Evolutionary conservation across 495 filamentous ascomycete genomes (phyloP).

Genomic region (Tuber melanosporum): DNA sequence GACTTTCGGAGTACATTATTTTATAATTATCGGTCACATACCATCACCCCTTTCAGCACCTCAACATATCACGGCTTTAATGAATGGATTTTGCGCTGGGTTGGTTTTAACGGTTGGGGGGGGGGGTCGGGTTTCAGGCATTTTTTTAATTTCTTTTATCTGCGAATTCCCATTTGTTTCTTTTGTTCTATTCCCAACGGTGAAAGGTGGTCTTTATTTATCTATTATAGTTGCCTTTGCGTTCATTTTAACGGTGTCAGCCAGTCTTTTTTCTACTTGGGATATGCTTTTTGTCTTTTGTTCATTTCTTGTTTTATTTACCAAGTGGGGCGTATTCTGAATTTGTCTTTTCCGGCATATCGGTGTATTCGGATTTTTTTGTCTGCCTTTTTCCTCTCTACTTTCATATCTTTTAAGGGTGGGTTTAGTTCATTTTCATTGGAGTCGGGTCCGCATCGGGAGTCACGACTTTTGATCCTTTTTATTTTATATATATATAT

Average conservation of each 20-base stretch:
- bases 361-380: conserved; percentile 36
- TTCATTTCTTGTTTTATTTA: conserved; percentile 39
- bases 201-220: conserved; percentile 40
- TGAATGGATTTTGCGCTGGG: conserved; percentile 38
- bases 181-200: conserved; percentile 38
- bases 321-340: conserved; percentile 25
- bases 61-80: conserved; percentile 43
- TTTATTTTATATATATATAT: conserved; percentile 2
- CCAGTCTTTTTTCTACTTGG: conserved; percentile 38
- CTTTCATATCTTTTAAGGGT: conserved; percentile 28
- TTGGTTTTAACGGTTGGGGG: conserved; percentile 19
- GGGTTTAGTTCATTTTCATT: conserved; percentile 25
- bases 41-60: conserved; percentile 39
- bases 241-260: conserved; percentile 35
- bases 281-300: conserved; percentile 30
- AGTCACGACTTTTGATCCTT: neutral
- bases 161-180: conserved; percentile 14
- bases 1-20: conserved; percentile 32
- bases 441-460: conserved; percentile 29
- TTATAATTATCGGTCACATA: conserved; percentile 42
- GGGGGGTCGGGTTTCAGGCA: conserved; percentile 23
- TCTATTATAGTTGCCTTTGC: conserved; percentile 37
- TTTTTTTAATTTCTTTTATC: conserved; percentile 39
- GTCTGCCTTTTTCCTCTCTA: conserved; percentile 24
- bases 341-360: conserved; percentile 35